These are phyloP conservation scores for Diaporthe batatas DNA, from an alignment of 2,329 filamentous ascomycete genomes.

Conservation along the genomic window DNA sequence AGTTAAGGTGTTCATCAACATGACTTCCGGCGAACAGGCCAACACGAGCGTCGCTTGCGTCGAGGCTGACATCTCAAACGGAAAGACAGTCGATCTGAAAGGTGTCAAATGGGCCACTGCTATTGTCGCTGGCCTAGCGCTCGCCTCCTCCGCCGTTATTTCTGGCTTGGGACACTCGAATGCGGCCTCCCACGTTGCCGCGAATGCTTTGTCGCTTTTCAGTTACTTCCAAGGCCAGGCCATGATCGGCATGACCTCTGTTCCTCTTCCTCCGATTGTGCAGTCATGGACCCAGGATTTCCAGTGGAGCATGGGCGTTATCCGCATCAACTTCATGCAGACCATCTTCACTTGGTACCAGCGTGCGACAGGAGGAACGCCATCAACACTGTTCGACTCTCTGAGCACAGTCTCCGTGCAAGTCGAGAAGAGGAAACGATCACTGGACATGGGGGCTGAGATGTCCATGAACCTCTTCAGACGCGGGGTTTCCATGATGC, in stretches of 20 bases:
- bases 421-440: slow-evolving; percentile 73
- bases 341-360: slow-evolving; percentile 95
- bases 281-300: slow-evolving; percentile 97
- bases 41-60: slow-evolving; percentile 83
- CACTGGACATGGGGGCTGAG: slow-evolving; percentile 43
- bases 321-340: slow-evolving; percentile 88
- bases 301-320: slow-evolving; percentile 98
- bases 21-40: slow-evolving; percentile 64
- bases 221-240: slow-evolving; percentile 95
- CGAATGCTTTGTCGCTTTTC: slow-evolving; percentile 94
- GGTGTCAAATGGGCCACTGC: slow-evolving; percentile 93
- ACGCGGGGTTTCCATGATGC: slow-evolving; percentile 67
- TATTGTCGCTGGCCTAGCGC: slow-evolving; percentile 85
- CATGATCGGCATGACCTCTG: slow-evolving; percentile 86
- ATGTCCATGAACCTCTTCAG: slow-evolving; percentile 62
- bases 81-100: slow-evolving; percentile 89
- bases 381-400: slow-evolving; percentile 82
- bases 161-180: slow-evolving; percentile 94
- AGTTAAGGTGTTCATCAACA: slow-evolving; percentile 85
- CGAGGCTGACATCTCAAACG: slow-evolving; percentile 89
- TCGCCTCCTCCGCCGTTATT: slow-evolving; percentile 87
- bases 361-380: slow-evolving; percentile 88
- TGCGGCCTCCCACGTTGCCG: slow-evolving; percentile 92
- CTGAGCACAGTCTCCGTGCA: slow-evolving; percentile 84
- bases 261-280: slow-evolving; percentile 88